A percentile compares a stretch with the other conserved stretches of the same genome.
Conservation (phyloP, 805 yeast species). For the Zygoascus bituminiphila region DNA sequence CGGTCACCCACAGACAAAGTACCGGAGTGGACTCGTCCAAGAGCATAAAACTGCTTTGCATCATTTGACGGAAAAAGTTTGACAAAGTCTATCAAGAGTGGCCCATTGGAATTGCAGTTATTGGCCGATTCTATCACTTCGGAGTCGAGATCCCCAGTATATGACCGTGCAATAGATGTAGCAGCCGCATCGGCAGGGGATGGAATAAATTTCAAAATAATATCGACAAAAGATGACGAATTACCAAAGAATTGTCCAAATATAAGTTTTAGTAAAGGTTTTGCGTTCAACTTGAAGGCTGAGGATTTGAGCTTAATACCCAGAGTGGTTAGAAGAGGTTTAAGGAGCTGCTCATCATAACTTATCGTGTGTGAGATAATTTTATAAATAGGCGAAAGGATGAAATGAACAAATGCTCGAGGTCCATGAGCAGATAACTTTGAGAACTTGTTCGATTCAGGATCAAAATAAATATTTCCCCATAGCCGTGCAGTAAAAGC, state of each 20-base stretch:
- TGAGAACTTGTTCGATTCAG: constrained; percentile 38
- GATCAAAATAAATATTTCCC: constrained; percentile 62
- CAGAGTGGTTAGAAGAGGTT: constrained; percentile 37
- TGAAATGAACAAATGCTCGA: constrained; percentile 51
- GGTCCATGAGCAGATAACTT: constrained; percentile 23
- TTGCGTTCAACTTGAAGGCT: constrained; percentile 42
- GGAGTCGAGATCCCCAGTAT: constrained; percentile 27
- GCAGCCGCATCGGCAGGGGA: constrained; percentile 34
- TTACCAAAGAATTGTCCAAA: constrained; percentile 47
- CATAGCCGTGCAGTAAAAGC: constrained; percentile 53
- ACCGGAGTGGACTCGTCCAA: constrained; percentile 61
- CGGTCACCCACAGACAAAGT: constrained; percentile 38
- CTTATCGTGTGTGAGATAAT: constrained; percentile 54
- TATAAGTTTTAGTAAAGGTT: constrained; percentile 47
- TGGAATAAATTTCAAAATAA: constrained; percentile 30
- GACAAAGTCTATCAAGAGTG: constrained; percentile 45
- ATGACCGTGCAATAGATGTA: constrained; percentile 20
- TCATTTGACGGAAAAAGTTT: constrained; percentile 52
- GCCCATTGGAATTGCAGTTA: constrained; percentile 34
- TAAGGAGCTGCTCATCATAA: constrained; percentile 38
- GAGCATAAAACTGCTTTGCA: constrained; percentile 44
- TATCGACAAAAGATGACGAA: constrained; percentile 46
- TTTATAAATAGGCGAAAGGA: constrained; percentile 77
- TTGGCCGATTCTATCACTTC: constrained; percentile 20
- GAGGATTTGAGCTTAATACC: constrained; percentile 35